Evolutionary conservation across 2,329 filamentous ascomycete species (phyloP).

Genomic region (Epichloe gansuensis): DNA sequence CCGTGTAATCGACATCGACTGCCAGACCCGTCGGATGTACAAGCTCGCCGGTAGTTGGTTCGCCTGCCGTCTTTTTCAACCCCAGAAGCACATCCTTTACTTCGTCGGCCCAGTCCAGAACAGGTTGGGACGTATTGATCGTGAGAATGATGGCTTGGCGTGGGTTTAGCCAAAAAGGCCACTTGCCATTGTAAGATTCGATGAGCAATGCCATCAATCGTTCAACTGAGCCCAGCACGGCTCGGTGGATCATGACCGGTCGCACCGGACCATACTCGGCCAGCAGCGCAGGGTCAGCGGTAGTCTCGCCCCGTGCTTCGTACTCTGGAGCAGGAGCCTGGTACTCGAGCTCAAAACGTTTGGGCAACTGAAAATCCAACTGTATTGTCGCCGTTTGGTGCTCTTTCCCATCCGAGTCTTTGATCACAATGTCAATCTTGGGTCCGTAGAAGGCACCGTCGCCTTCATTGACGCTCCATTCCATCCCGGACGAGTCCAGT

Average conservation of each 20-base stretch:
- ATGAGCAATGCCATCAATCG: constrained; percentile 76
- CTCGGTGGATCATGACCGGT: constrained; percentile 75
- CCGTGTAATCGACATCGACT: constrained; percentile 58
- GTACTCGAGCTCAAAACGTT: constrained; percentile 69
- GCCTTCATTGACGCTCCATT: constrained; percentile 65
- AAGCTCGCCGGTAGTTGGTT: constrained; percentile 29
- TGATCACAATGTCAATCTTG: constrained; percentile 79
- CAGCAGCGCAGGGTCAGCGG: constrained; percentile 34
- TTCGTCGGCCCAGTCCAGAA: constrained; percentile 36
- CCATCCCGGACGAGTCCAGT: constrained; percentile 53
- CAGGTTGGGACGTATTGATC: constrained; percentile 48
- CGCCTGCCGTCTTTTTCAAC: constrained; percentile 19
- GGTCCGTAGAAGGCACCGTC: constrained; percentile 87
- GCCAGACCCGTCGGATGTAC: constrained; percentile 47
- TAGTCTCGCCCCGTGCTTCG: constrained; percentile 41
- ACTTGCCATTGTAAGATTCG: constrained; percentile 67
- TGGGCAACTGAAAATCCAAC: constrained; percentile 79
- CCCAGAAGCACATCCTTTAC: constrained; percentile 41
- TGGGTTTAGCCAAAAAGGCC: constrained; percentile 84
- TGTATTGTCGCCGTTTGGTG: constrained; percentile 85
- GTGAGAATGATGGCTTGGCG: constrained; percentile 65
- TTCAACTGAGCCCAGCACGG: constrained; percentile 74
- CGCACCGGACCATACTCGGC: constrained; percentile 44
- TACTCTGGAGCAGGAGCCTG: constrained; percentile 53
- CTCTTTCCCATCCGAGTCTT: constrained; percentile 70